These are phyloP conservation scores for Yarrowia osloensis DNA, from an alignment of 805 yeast species.

Conservation along the genomic window DNA sequence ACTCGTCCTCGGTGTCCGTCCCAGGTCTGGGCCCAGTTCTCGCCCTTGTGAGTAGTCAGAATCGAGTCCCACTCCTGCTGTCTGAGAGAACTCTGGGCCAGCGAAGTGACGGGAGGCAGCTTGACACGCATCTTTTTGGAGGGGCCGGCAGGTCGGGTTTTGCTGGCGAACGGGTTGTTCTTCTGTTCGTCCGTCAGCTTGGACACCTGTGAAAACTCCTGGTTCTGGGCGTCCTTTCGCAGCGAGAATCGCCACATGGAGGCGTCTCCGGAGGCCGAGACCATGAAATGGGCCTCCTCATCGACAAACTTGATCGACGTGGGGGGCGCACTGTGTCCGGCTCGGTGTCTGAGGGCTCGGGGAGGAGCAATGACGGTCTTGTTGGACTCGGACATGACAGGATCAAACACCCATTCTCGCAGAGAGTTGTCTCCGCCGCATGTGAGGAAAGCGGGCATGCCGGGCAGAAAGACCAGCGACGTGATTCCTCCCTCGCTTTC, in stretches of 20 bases:
- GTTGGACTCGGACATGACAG: conserved; percentile 63
- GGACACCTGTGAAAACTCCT: conserved; percentile 72
- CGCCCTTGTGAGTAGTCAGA: conserved; percentile 83
- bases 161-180: conserved; percentile 3
- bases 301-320: conserved; percentile 73
- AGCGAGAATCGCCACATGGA: conserved; percentile 90
- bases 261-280: conserved; percentile 83
- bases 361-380: conserved; percentile 75
- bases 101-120: conserved; percentile 70
- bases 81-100: conserved; percentile 73
- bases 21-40: conserved; percentile 88
- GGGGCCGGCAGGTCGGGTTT: conserved; percentile 41
- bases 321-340: conserved; percentile 97
- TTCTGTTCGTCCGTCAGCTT: conserved; percentile 31
- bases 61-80: conserved; percentile 93
- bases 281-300: conserved; percentile 75
- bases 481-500: conserved; percentile 78
- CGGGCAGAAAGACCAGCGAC: conserved; percentile 72
- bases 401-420: conserved; percentile 92
- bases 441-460: conserved; percentile 88
- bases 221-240: conserved; percentile 95
- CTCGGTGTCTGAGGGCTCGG: conserved; percentile 85
- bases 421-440: conserved; percentile 89
- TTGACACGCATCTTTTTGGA: conserved; percentile 45
- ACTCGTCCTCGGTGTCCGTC: conserved; percentile 73